Evolutionary conservation across 176 grass and related monocot species (phyloP), one percentile per base, ranked within the genome.

Genomic region (Avena atlantica): DNA sequence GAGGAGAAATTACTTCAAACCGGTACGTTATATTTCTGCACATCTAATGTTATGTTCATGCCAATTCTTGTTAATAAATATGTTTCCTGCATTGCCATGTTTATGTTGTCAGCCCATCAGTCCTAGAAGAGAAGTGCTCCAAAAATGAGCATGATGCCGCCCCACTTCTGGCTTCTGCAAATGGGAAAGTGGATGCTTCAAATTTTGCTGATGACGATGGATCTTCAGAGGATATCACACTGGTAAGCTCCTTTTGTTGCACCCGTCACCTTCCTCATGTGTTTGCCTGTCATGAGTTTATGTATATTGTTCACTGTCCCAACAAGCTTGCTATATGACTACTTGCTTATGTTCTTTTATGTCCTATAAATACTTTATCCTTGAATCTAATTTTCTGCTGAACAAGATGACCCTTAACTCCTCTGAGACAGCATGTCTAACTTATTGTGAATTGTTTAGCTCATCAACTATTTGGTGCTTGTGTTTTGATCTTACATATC

Each of bases 181-280:
- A 96, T 85, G 86, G 87, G 45, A 86, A 70, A 76, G 57, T 40
- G 21, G 68, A 80, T 70, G 27, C 63, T 73, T 81, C 68, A 83
- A 68, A 79, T 66, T 57, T 67, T 79, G 53, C 49, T 29, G 61
- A 81, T 24, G 70, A 70, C 2, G 66, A 83, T 37, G 74, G 81
- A 65, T 84, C 81, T 70, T 89, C 78, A 57, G 86, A 92, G 24
- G 92, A 92, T 47, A 88, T 87, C 40, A 36, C 56, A 69, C 51
- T 78, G 87, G 92, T 97, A 88, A 79, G 62, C 50, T 87, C 59
- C 51, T 83, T 37, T 4, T 74, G 8, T 65, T 81, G 25, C 4
- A 17, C 78, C 59, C 23, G 51, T 82, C 65, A 63, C 12, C 25
- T 84, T 51, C 21, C 58, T 70, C 66, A 72, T 17, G 4, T 68